A percentile compares a stretch with the other conserved stretches of the same genome.
These are phyloP conservation scores for Leishmania tropica DNA, from an alignment of 208 protist genomes.

Conservation along the genomic window DNA sequence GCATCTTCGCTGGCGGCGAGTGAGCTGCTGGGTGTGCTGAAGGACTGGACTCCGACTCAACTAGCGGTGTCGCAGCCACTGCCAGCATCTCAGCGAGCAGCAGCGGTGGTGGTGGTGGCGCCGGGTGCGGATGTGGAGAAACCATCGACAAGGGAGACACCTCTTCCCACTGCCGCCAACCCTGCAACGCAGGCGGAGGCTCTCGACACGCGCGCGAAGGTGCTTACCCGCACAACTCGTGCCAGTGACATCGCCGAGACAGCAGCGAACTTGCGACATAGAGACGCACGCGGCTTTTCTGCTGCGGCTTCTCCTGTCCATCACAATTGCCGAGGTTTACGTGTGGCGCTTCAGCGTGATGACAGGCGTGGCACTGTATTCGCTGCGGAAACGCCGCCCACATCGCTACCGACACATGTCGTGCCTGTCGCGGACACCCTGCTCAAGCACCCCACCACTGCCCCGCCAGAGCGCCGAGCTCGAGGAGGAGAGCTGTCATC, in stretches of 20 bases:
- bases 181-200: background rate
- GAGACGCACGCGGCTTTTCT: background rate
- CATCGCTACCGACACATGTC: background rate
- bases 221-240: background rate
- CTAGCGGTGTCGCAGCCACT: background rate
- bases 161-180: background rate
- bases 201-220: background rate
- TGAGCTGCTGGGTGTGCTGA: slow-evolving; percentile 7
- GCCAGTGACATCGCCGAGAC: background rate
- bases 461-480: background rate
- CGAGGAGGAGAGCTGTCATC: background rate
- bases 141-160: background rate
- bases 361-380: background rate
- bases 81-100: background rate
- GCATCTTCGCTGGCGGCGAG: slow-evolving; percentile 13
- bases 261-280: background rate
- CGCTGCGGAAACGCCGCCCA: background rate
- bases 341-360: background rate
- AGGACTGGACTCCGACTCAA: slow-evolving; percentile 11
- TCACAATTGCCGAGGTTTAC: background rate
- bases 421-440: background rate
- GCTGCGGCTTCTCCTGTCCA: background rate
- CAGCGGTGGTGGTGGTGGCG: background rate
- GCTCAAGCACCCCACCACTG: background rate
- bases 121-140: background rate